These are phyloP conservation scores for Chionographis japonica DNA, from an alignment of 106 monocot species.

Conservation along the genomic window DNA sequence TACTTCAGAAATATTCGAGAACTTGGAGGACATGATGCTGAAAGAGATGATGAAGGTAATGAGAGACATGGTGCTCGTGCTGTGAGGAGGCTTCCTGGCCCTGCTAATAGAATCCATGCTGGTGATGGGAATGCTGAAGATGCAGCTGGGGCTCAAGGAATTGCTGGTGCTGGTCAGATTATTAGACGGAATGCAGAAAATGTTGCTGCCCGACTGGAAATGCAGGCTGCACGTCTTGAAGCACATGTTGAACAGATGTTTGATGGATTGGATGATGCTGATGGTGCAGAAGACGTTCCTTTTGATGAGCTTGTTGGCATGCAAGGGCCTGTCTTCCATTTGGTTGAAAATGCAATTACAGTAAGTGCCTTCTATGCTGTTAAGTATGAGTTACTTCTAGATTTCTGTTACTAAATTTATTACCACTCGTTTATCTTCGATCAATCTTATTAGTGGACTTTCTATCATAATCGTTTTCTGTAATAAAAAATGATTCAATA, in stretches of 20 bases:
- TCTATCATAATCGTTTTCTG: no score
- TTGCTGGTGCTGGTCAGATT: conserved; percentile 79
- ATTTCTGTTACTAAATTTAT: not conserved
- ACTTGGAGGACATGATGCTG: conserved; percentile 78
- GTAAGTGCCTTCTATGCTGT: conserved; percentile 37
- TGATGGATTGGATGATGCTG: conserved; percentile 98
- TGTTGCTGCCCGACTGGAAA: conserved; percentile 92
- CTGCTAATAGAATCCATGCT: conserved; percentile 53
- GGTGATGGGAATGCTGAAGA: conserved; percentile 78
- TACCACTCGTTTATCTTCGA: no score
- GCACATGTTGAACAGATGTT: conserved; percentile 99
- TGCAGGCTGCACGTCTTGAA: conserved; percentile 93
- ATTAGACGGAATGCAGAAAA: conserved; percentile 98
- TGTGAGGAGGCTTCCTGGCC: conserved; percentile 56
- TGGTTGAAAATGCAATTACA: conserved; percentile 98
- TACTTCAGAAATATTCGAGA: conserved; percentile 90
- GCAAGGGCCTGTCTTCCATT: conserved; percentile 98
- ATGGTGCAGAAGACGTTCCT: conserved; percentile 99
- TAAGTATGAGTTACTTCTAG: not conserved
- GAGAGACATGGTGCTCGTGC: conserved; percentile 89
- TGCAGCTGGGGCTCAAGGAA: conserved; percentile 64
- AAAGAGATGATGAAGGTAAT: conserved; percentile 83
- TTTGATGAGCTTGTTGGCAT: conserved; percentile 99
- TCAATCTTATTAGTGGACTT: no score
- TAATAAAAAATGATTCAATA: no score